Evolutionary conservation across 345 rosid species (phyloP), one percentile per base, ranked within the genome.

Genomic region (Euclidium syriacum): DNA sequence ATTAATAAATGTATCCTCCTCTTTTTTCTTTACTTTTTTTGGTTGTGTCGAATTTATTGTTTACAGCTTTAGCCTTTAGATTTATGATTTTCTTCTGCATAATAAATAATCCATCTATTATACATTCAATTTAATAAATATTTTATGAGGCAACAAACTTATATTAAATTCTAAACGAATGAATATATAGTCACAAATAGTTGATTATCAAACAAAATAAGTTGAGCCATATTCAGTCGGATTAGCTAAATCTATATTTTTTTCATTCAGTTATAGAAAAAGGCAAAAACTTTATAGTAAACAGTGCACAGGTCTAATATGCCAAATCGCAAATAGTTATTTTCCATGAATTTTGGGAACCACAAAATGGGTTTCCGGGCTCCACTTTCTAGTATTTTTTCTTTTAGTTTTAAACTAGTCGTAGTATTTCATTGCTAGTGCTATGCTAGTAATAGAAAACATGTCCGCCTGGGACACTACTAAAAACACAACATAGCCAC

Each of bases 281-380:
- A 42, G 23, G 55, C 67, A 61, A 69, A 68, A 61, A 52, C 67
- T 61, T 69, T 69, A 52, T 61, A 69, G 68, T 69, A 34, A 52
- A 69, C 62, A 44, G 62, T 61, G 73, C 34, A 33, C 1, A 32
- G 30, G 40, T 59, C 66, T 59, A 17, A 50, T 59, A 50, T 59
- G 67, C 48, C 65, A 49, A 50, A 67, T 58, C 44, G 36, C 4
- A 58, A n/a, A 39, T 50, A 29, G 29, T 39, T 41, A n/a, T 56
- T 44, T 34, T 10, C 33, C 49, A 35, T 44, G 40, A 5, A 34
- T 69, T 60, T 69, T 69, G 73, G 67, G 73, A 42, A 47, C 42
- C 62, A 53, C 62, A 27, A 69, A 61, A 61, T 69, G 54, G 68
- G 68, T 69, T 60, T 52, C 7, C 40, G 49, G 62, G 49, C 68